Base-by-base conservation (phyloP, 148 eudicot genomes). In the Oxyria digyna region DNA sequence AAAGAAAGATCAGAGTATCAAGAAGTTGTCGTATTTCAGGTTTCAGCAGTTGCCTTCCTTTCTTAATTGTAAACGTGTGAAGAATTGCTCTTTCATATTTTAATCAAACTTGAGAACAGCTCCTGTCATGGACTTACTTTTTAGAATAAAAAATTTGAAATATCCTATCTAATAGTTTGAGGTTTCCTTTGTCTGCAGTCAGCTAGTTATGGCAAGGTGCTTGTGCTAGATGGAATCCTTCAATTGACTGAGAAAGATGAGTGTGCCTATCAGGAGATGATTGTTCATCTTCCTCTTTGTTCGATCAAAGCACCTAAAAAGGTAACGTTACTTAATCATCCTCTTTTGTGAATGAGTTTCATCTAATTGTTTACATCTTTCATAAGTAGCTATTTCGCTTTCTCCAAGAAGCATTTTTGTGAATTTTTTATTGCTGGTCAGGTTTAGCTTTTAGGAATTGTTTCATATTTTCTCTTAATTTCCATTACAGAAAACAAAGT, bases 1-100 rank as follows among this genome's bases (percentile, higher is more conserved):
- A 66, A 66, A 24, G 69, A 66, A 66, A 66, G 43, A 66, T 66
- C 69, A 38, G 69, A 66, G 15, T 66, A 33, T 66, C 69, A 66
- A 41, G 99, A 94, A 71, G 83, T 94, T 76, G 78, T 90, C 55
- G 97, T 94, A 70, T 94, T 94, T 73, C 84, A 94, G 99, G 99
- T 94, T 77, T 52, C 40, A n/a, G 35, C 38, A 8, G 21, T 68
- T 29, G 7, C 13, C 23, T 69, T 69, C 29, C 32, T 46, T 43
- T 48, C 23, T 15, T 59, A 31, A 29, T 15, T 27, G n/a, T 59
- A 20, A 59, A 29, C 10, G 15, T 38, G 4, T 29, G 9, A 11
- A 67, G 33, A 40, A 42, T 41, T 26, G 17, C 6, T 67, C 8
- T 41, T 42, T 41, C n/a, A 67, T 32, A 6, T 27, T 6, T 59